A percentile compares a stretch with the other conserved stretches of the same genome.
These are phyloP conservation scores for Hypomyces perniciosus DNA, from an alignment of 2,329 filamentous ascomycete genomes.

Conservation along the genomic window DNA sequence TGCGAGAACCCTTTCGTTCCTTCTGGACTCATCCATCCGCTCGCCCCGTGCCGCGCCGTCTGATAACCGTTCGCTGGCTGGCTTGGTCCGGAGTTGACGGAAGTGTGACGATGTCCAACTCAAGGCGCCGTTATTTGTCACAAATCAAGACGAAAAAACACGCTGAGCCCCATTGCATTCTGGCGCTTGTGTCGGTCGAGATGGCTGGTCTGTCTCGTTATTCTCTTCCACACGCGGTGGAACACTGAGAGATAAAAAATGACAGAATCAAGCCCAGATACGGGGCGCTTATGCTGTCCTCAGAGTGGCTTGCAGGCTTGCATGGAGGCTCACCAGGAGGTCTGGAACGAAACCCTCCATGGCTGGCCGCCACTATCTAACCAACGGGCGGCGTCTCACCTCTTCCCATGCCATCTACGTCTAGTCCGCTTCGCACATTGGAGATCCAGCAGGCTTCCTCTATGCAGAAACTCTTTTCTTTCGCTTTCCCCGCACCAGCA, in stretches of 20 bases:
- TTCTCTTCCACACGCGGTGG: no score
- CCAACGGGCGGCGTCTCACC: conserved; percentile 8
- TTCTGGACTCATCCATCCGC: conserved; percentile 7
- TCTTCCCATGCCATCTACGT: neutral
- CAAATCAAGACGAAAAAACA: neutral
- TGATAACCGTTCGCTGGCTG: conserved; percentile 6
- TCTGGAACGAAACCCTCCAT: conserved; percentile 1
- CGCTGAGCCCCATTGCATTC: no score
- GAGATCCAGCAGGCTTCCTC: conserved; percentile 5
- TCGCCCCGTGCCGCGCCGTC: conserved; percentile 33
- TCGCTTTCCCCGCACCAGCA: conserved; percentile 7
- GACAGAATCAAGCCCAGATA: neutral
- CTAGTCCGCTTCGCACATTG: conserved; percentile 1
- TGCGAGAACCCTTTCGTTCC: conserved; percentile 8
- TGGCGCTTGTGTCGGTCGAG: no score
- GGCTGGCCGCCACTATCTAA: conserved; percentile 4
- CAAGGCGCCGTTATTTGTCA: neutral
- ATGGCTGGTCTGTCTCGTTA: no score
- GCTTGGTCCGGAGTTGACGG: neutral
- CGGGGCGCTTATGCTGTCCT: neutral
- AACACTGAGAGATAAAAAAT: neutral
- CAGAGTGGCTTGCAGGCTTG: neutral
- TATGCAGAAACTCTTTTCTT: conserved; percentile 6
- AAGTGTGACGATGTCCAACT: neutral
- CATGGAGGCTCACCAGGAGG: neutral